Evolutionary conservation across 805 yeast genomes (phyloP).

Genomic region (Groenewaldozyma salmanticensis): DNA sequence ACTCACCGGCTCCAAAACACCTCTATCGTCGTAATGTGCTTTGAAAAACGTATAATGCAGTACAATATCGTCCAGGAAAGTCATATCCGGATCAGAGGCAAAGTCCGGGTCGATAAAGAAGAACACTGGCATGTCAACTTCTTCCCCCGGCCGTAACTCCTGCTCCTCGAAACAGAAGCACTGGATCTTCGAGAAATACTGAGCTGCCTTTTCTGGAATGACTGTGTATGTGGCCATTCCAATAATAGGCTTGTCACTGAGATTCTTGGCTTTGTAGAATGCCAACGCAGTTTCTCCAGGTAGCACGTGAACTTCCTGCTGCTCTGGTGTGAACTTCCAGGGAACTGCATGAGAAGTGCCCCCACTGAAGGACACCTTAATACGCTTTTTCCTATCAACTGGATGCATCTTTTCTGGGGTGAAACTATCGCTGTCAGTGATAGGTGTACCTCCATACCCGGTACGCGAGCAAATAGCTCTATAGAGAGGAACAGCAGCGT

Average conservation of each 20-base stretch:
- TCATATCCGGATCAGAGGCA: constrained; percentile 86
- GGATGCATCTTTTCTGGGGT: constrained; percentile 84
- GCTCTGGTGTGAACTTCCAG: constrained; percentile 93
- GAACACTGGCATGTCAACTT: constrained; percentile 97
- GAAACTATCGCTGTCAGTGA: constrained; percentile 70
- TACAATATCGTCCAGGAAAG: constrained; percentile 80
- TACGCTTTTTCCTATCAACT: constrained; percentile 72
- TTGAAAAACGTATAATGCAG: constrained; percentile 87
- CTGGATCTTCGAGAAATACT: constrained; percentile 92
- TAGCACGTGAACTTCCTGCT: constrained; percentile 79
- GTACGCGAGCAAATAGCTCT: constrained; percentile 87
- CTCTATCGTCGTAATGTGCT: constrained; percentile 21
- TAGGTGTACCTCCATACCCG: constrained; percentile 94
- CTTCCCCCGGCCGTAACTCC: constrained; percentile 86
- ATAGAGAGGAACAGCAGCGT: constrained; percentile 88
- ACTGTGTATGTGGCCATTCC: constrained; percentile 99
- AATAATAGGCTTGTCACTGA: constrained; percentile 77
- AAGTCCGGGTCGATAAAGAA: constrained; percentile 95
- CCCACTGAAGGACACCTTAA: constrained; percentile 79
- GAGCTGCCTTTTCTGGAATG: constrained; percentile 93
- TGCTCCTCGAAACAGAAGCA: constrained; percentile 99
- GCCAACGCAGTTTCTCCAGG: constrained; percentile 99
- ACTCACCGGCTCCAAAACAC: constrained; percentile 14
- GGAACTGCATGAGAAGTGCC: constrained; percentile 87
- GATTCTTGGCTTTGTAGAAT: constrained; percentile 85